These are phyloP conservation scores for Schizothecium vesticola DNA, from an alignment of 495 filamentous ascomycete species.

Conservation along the genomic window DNA sequence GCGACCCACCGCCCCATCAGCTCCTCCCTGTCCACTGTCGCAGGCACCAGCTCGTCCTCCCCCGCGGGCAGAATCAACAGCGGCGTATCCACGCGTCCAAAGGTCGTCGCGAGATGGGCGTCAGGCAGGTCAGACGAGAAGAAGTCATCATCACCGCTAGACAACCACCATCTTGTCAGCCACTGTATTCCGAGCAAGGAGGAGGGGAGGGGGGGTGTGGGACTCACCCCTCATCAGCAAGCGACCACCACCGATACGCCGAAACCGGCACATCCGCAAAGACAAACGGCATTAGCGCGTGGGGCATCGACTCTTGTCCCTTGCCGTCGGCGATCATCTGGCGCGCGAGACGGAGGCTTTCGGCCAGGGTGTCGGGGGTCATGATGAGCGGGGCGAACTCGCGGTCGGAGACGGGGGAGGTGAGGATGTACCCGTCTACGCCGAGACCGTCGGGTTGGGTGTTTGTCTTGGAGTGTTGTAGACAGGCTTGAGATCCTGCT, in stretches of 20 bases:
- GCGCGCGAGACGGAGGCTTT: background rate
- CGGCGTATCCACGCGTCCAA: conserved; percentile 53
- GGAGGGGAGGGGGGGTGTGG: no score
- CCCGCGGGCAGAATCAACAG: conserved; percentile 65
- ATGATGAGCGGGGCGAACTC: background rate
- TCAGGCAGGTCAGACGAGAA: conserved; percentile 76
- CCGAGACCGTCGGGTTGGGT: background rate
- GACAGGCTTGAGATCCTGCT: background rate
- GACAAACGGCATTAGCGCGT: conserved; percentile 43
- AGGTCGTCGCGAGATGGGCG: conserved; percentile 52
- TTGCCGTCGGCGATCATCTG: conserved; percentile 47
- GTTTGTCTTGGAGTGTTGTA: background rate
- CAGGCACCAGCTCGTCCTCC: conserved; percentile 65
- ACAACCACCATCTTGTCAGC: background rate
- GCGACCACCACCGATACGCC: conserved; percentile 61
- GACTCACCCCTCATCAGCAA: conserved; percentile 52
- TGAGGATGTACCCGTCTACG: background rate
- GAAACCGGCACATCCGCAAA: conserved; percentile 52
- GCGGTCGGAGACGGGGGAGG: background rate
- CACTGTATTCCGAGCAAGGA: background rate
- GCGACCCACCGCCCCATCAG: conserved; percentile 59
- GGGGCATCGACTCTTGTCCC: conserved; percentile 53
- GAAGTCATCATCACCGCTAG: conserved; percentile 73
- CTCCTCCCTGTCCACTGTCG: conserved; percentile 54
- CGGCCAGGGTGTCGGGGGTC: background rate